Conservation (phyloP, 257 asterid species). For the Cordia subcordata region DNA sequence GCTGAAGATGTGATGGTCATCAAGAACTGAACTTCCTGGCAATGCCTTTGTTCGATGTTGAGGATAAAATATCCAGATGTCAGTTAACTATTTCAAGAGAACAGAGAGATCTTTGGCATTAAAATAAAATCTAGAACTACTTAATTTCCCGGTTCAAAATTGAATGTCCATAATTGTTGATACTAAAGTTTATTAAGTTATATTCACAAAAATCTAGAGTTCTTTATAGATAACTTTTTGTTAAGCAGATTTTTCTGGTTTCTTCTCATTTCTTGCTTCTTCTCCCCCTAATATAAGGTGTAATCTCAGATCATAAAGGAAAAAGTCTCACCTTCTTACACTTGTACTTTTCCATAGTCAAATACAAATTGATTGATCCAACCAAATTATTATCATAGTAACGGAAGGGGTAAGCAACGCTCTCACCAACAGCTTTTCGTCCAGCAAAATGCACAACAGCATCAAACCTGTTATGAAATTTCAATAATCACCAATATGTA, state of each 20-base stretch:
- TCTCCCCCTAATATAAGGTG: background rate
- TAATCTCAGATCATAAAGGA: constrained; percentile 1
- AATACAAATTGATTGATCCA: constrained; percentile 76
- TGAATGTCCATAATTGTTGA: no score
- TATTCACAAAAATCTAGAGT: no score
- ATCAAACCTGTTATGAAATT: constrained; percentile 43
- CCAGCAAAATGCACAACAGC: constrained; percentile 98
- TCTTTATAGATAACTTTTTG: no score
- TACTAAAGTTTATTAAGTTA: no score
- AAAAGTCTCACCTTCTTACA: constrained; percentile 77
- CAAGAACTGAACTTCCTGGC: no score
- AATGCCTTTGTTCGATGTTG: no score
- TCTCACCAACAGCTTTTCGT: constrained; percentile 95
- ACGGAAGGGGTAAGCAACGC: constrained; percentile 79
- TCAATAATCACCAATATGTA: no score
- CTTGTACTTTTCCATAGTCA: constrained; percentile 69
- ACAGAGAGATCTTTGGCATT: no score
- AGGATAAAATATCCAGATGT: no score
- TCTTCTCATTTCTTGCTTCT: background rate
- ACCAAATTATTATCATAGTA: constrained; percentile 82
- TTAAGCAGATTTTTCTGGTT: background rate
- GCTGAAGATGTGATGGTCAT: background rate
- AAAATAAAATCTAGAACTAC: no score
- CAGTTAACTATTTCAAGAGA: no score
- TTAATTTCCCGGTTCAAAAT: no score